Evolutionary conservation across 192 early-diverging fungal genomes (phyloP).

Genomic region (Entrophospora sp.): DNA sequence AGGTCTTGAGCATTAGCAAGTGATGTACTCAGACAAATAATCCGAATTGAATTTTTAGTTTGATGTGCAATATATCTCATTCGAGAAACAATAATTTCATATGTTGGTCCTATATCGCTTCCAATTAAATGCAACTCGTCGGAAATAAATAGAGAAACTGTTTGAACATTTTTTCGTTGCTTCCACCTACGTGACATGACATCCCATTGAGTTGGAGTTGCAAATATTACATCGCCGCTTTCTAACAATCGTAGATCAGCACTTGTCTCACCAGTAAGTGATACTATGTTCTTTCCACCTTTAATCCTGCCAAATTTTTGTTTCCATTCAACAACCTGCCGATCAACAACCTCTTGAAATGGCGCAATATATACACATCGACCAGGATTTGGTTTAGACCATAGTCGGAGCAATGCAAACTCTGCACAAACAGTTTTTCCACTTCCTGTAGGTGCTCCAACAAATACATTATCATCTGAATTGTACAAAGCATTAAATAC

Average conservation of each 20-base stretch:
- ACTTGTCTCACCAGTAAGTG: constrained; percentile 81
- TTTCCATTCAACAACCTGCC: constrained; percentile 74
- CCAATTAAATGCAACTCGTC: constrained; percentile 95
- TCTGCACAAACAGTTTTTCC: constrained; percentile 96
- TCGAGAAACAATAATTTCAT: constrained; percentile 88
- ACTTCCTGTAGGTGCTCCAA: constrained; percentile 87
- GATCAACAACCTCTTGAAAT: constrained; percentile 73
- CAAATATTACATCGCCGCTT: constrained; percentile 83
- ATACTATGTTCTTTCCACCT: constrained; percentile 83
- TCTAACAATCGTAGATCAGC: constrained; percentile 85
- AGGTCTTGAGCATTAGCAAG: constrained; percentile 97
- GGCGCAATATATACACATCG: constrained; percentile 90
- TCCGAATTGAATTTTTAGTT: constrained; percentile 74
- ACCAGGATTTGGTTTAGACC: constrained; percentile 48
- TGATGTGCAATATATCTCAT: constrained; percentile 87
- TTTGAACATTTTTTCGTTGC: constrained; percentile 88
- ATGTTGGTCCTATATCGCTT: constrained; percentile 79
- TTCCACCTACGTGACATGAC: constrained; percentile 91
- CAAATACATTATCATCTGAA: constrained; percentile 80
- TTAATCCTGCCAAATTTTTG: constrained; percentile 66
- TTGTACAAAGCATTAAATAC: constrained; percentile 84
- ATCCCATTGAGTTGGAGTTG: constrained; percentile 92
- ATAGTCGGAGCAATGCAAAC: constrained; percentile 87
- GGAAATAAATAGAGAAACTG: constrained; percentile 77
- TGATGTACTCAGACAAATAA: constrained; percentile 82